Evolutionary conservation across 1,139 yeast species (phyloP).

Genomic region (Nakaseomyces nivariensis): DNA sequence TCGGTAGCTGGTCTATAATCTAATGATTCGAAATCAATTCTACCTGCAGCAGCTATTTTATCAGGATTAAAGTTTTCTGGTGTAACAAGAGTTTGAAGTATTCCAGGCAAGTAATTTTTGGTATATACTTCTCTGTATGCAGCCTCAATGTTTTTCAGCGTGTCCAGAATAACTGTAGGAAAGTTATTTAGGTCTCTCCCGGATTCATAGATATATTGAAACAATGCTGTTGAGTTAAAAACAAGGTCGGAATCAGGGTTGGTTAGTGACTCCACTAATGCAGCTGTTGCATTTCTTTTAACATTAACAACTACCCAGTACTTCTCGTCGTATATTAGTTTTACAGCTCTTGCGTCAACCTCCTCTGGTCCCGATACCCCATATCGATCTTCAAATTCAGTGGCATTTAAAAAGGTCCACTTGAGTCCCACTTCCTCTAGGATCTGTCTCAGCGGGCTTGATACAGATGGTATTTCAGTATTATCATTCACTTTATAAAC

Average conservation of each 20-base stretch:
- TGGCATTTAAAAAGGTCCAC: slow-evolving; percentile 26
- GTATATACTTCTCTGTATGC: slow-evolving; percentile 27
- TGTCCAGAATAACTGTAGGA: slow-evolving; percentile 33
- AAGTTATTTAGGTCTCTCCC: slow-evolving; percentile 43
- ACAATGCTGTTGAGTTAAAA: slow-evolving; percentile 17
- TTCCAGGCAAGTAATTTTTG: slow-evolving; percentile 18
- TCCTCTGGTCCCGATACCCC: slow-evolving; percentile 32
- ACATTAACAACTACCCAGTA: slow-evolving; percentile 47
- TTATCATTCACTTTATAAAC: not conserved
- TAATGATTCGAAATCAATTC: slow-evolving; percentile 26
- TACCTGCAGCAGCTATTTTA: slow-evolving; percentile 5
- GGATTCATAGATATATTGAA: slow-evolving; percentile 37
- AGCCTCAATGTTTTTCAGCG: slow-evolving; percentile 28
- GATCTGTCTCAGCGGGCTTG: slow-evolving; percentile 7
- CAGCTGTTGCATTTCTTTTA: slow-evolving; percentile 35
- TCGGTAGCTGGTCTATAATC: slow-evolving; percentile 46
- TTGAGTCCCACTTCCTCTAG: slow-evolving; percentile 13
- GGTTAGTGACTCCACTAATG: slow-evolving; percentile 30
- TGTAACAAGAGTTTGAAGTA: slow-evolving; percentile 12
- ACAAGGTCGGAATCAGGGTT: slow-evolving; percentile 17
- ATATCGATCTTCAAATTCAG: slow-evolving; percentile 15
- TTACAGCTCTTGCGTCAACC: slow-evolving; percentile 31
- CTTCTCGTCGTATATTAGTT: slow-evolving; percentile 38
- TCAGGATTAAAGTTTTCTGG: slow-evolving; percentile 9
- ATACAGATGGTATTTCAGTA: not conserved